These are phyloP conservation scores for Cinnamomum chago DNA, from an alignment of 164 flowering plant genomes.

Conservation along the genomic window DNA sequence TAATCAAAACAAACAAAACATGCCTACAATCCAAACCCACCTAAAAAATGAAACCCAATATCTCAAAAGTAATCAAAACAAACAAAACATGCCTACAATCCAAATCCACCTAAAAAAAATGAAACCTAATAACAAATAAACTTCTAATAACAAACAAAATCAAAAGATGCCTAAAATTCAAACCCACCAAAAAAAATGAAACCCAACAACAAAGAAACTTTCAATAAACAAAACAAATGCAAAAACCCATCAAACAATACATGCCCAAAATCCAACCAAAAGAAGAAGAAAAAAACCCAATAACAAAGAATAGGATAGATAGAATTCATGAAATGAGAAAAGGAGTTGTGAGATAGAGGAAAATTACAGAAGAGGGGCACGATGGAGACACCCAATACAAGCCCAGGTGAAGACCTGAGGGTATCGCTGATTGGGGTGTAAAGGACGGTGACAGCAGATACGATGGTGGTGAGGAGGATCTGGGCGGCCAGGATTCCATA, in stretches of 20 bases:
- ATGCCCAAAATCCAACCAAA: neutral
- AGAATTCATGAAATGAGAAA: neutral
- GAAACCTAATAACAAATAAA: too few species aligned
- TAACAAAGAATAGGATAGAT: neutral
- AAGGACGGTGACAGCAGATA: constrained; percentile 68
- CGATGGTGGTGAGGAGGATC: constrained; percentile 77
- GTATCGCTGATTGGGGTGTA: constrained; percentile 64
- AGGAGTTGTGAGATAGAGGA: neutral
- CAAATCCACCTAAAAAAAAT: too few species aligned
- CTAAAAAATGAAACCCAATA: too few species aligned
- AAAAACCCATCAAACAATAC: too few species aligned
- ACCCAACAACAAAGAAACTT: too few species aligned
- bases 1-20: too few species aligned
- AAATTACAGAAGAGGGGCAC: constrained; percentile 66
- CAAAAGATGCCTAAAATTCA: too few species aligned
- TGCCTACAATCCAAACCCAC: too few species aligned
- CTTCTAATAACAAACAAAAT: too few species aligned
- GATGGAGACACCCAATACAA: constrained; percentile 60
- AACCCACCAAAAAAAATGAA: too few species aligned
- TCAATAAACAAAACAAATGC: neutral
- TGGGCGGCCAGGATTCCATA: constrained; percentile 85
- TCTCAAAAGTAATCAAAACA: too few species aligned
- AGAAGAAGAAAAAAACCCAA: neutral
- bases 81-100: too few species aligned
- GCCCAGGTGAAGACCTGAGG: constrained; percentile 59